Conservation (phyloP, 2,329 filamentous ascomycete species). For the Colletotrichum trifolii region DNA sequence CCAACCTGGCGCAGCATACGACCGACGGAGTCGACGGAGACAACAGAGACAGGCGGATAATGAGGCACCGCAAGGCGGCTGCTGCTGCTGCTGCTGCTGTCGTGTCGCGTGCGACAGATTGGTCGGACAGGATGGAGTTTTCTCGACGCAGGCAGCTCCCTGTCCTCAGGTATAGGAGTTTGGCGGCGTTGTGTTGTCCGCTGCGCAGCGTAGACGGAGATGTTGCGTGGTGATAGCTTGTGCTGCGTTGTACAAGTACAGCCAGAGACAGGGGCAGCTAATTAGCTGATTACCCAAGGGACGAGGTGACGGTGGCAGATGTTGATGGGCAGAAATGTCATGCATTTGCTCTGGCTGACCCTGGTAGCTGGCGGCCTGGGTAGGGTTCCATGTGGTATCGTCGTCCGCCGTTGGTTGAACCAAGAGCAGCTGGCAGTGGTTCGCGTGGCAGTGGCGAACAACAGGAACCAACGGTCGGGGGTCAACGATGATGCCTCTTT, state of each 20-base stretch:
- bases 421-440: background rate
- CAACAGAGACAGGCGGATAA: background rate
- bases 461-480: background rate
- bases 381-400: background rate
- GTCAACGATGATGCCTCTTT: too few relatives aligned
- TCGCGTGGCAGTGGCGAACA: background rate
- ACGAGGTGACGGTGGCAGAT: constrained; percentile 21
- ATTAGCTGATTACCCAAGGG: background rate
- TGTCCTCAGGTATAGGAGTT: background rate
- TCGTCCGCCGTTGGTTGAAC: background rate
- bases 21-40: too few relatives aligned
- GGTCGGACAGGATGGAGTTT: background rate
- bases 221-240: background rate
- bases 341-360: constrained; percentile 25
- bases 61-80: constrained; percentile 3
- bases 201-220: too few relatives aligned
- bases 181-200: constrained; percentile 1
- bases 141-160: background rate
- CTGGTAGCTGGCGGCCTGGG: background rate
- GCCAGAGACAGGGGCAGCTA: constrained; percentile 6
- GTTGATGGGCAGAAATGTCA: constrained; percentile 30
- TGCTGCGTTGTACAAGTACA: background rate
- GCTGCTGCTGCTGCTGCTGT: constrained; percentile 5
- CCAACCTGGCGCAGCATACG: constrained; percentile 9
- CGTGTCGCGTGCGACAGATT: constrained; percentile 9